Base-by-base conservation (phyloP, 331 rosid species). In the Pyracantha coccinea region DNA sequence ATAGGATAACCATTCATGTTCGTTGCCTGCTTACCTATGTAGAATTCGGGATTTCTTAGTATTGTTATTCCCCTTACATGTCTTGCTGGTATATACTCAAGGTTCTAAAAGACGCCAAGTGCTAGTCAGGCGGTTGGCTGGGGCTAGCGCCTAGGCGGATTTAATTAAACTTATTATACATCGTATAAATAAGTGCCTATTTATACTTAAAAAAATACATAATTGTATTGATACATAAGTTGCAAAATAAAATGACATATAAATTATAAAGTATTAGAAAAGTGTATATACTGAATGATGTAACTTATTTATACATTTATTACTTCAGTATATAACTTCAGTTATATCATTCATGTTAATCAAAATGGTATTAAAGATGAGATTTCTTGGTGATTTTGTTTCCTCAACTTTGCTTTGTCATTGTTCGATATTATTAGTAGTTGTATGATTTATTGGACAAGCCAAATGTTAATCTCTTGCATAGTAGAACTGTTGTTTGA, bases 71-170 rank as follows among this genome's bases (percentile, higher is more conserved):
- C 28, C 52, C n/a, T n/a, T 47, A 24, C 59, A 59, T 50, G 29
- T 68, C 61, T 71, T 64, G 11, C 78, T 73, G 64, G 62, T 72
- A 16, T 44, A 68, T 58, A 59, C 32, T 66, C 35, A 53, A 74
- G 44, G 3, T 35, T 35, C 44, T 35, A 35, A 35, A 35, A 35
- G 44, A 35, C 12, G 44, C 44, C 12, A 35, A 35, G 44, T 1
- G 44, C 44, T 8, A 35, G 44, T 35, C 12, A 35, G 12, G 44
- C 1, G 3, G 44, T 35, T 35, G 44, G 44, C 12, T 33, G 12
- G 44, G 44, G 44, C 2, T 35, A 35, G 44, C 12, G 1, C 44
- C 12, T 35, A 35, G 28, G 44, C 3, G 44, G 44, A 35, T 35
- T 35, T 35, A 35, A 35, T 35, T 35, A 9, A 35, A 35, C 44